Conservation (phyloP, 345 rosid species). For the Gossypium arboreum region DNA sequence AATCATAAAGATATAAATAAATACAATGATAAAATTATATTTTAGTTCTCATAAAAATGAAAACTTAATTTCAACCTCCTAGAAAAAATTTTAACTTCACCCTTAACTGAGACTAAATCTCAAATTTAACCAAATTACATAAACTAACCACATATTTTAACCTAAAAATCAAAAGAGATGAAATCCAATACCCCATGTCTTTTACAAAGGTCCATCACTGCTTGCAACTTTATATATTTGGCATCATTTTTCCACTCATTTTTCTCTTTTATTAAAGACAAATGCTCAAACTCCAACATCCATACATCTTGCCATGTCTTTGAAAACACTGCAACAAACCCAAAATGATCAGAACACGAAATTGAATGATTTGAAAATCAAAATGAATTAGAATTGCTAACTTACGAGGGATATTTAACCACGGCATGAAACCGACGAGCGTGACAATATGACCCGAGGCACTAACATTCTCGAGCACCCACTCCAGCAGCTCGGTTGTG, state of each 20-base stretch:
- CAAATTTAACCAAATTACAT: no score
- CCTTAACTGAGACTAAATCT: no score
- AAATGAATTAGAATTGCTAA: neutral
- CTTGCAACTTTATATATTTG: constrained; percentile 39
- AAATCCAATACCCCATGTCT: constrained; percentile 30
- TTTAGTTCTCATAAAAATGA: no score
- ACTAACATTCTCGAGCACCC: constrained; percentile 44
- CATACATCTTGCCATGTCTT: constrained; percentile 42
- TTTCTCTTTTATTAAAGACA: constrained; percentile 25
- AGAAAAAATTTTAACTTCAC: no score
- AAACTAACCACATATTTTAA: no score
- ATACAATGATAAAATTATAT: no score
- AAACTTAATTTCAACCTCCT: no score
- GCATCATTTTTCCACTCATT: constrained; percentile 26
- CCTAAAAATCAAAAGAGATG: neutral
- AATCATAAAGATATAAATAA: no score
- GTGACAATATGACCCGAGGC: constrained; percentile 33
- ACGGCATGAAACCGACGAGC: constrained; percentile 47
- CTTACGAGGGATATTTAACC: constrained; percentile 57
- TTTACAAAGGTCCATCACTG: constrained; percentile 37
- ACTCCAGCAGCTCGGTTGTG: constrained; percentile 34
- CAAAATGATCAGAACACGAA: no score
- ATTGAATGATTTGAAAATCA: no score
- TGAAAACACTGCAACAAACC: constrained; percentile 30
- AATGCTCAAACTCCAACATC: constrained; percentile 38